Percentiles rank a stretch among this genome's conserved stretches.
These are phyloP conservation scores for Neurospora hispaniola DNA, from an alignment of 495 filamentous ascomycete species.

Conservation along the genomic window DNA sequence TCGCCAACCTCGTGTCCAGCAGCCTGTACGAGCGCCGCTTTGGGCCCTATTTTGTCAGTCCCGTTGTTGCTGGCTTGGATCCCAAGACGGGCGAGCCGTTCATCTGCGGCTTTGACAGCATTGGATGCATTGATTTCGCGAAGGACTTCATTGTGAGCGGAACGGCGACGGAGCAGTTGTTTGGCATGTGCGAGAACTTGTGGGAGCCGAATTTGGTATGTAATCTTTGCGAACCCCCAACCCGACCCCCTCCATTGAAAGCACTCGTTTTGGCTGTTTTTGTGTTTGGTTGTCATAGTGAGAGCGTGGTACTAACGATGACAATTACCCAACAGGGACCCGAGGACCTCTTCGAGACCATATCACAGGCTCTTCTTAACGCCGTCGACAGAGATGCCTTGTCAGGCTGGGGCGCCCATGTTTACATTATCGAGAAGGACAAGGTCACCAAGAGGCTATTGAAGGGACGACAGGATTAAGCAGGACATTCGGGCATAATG, in stretches of 20 bases:
- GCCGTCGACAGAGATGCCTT: slow-evolving; percentile 93
- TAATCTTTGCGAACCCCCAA: background rate
- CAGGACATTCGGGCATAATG: background rate
- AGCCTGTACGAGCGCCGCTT: slow-evolving; percentile 90
- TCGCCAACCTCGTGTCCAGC: slow-evolving; percentile 89
- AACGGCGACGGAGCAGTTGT: slow-evolving; percentile 92
- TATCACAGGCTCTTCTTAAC: slow-evolving; percentile 93
- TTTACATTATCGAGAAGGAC: slow-evolving; percentile 99
- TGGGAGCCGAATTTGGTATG: slow-evolving; percentile 95
- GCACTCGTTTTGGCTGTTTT: background rate
- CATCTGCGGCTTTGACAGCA: slow-evolving; percentile 98
- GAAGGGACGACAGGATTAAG: slow-evolving; percentile 66
- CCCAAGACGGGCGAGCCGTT: slow-evolving; percentile 87
- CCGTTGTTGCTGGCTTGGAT: slow-evolving; percentile 89
- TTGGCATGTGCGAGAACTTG: slow-evolving; percentile 95
- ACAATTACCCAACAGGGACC: slow-evolving; percentile 45
- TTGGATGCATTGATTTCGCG: slow-evolving; percentile 98
- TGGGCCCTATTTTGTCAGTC: slow-evolving; percentile 90
- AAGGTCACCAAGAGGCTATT: slow-evolving; percentile 97
- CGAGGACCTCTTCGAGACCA: slow-evolving; percentile 95
- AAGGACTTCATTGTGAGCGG: slow-evolving; percentile 98
- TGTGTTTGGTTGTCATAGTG: background rate
- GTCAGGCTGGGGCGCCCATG: slow-evolving; percentile 95
- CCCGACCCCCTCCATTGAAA: background rate
- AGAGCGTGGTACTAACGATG: background rate